Base-by-base conservation (phyloP, 192 early-diverging fungal species). In the Allomyces macrogynus region DNA sequence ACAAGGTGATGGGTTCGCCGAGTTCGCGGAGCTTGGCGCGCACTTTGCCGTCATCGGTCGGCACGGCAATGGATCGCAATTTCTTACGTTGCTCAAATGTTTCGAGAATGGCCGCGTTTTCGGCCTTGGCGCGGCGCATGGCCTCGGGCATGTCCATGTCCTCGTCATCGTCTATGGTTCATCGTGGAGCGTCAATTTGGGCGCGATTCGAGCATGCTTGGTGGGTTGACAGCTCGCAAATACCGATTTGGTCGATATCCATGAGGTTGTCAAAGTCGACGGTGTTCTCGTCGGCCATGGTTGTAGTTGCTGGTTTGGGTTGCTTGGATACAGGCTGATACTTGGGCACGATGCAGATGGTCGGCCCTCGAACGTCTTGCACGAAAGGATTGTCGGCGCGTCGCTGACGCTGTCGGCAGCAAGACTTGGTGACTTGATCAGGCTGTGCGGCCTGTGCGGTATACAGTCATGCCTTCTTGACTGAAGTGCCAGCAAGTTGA, bases 41-140 rank as follows among this genome's bases (percentile, higher is more conserved):
- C 20, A 98, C 93, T 54, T 81, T 75, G 16, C 70, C 68, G 73
- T 98, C 95, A 49, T 91, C 87, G 10, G 95, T 98, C 3, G 95
- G 95, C 0, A 96, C 89, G 23, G 88, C 92, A 3, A 98, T 68
- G 25, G 81, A 73, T 43, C 87, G 74, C 0, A 90, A 89, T 1
- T 87, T 70, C 64, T 84, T 78, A 68, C 87, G 86, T 43, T 89
- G 79, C 40, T 88, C 86, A 69, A 88, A 86, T 70, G 86, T 84
- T 12, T 84, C 80, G 62, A 88, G 65, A 20, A 84, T 71, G 32
- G 78, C 80, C 26, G 64, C 68, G 54, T 84, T 74, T 22, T 77
- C 77, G 12, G 49, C 49, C 49, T 57, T 57, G 49, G 49, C 49
- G 16, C 49, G 49, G 49, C 49, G 49, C 49, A 57, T 57, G 49